Conservation (phyloP, 2,329 filamentous ascomycete genomes). For the Ophiostoma populinum region DNA sequence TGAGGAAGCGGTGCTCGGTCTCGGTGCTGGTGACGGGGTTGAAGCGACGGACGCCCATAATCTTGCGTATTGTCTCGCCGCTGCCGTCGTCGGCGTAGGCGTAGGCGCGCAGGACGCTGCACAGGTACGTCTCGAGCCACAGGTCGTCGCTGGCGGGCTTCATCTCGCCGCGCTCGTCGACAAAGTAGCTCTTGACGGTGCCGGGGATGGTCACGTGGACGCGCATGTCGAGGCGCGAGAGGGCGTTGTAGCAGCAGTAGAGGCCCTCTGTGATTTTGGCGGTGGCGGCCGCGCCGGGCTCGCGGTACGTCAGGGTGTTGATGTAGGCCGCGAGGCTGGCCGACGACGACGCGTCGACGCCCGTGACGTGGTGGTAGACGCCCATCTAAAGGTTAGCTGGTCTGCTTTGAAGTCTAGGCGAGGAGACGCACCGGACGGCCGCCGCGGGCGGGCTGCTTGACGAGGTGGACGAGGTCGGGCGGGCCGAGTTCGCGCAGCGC, state of each 20-base stretch:
- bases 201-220: slow-evolving; percentile 95
- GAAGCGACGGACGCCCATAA: slow-evolving; percentile 91
- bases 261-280: slow-evolving; percentile 86
- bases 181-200: slow-evolving; percentile 90
- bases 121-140: slow-evolving; percentile 95
- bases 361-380: slow-evolving; percentile 95
- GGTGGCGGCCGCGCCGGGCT: slow-evolving; percentile 54
- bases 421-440: slow-evolving; percentile 38
- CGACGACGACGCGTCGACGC: slow-evolving; percentile 91
- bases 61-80: slow-evolving; percentile 87
- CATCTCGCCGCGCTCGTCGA: slow-evolving; percentile 93
- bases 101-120: slow-evolving; percentile 84
- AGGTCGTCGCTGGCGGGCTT: slow-evolving; percentile 81
- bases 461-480: slow-evolving; percentile 85
- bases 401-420: too few relatives aligned
- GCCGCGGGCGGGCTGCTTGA: slow-evolving; percentile 52
- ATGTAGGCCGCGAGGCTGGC: slow-evolving; percentile 95
- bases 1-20: slow-evolving; percentile 87
- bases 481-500: slow-evolving; percentile 84
- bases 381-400: slow-evolving; percentile 46
- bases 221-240: slow-evolving; percentile 94
- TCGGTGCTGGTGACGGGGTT: slow-evolving; percentile 98
- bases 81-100: slow-evolving; percentile 93
- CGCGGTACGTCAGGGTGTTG: slow-evolving; percentile 87
- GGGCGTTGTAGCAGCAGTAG: slow-evolving; percentile 99